Conservation (phyloP, 306 rosid genomes). For the Astragalus membranaceus region DNA sequence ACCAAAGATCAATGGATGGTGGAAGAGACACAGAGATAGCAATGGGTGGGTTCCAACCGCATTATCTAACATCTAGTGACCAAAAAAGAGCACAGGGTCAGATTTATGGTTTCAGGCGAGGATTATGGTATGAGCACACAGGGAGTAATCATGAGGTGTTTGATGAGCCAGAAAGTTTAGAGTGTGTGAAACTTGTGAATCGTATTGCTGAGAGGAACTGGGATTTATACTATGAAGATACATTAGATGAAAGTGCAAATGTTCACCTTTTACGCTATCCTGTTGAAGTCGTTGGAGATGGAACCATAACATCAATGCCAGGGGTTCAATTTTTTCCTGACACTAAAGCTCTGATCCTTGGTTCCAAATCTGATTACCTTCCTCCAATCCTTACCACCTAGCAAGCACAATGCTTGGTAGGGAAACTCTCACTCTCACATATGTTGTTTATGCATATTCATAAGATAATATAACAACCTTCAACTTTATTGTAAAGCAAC, state of each 20-base stretch:
- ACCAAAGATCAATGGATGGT: conserved; percentile 84
- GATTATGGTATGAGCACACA: conserved; percentile 67
- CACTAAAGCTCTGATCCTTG: conserved; percentile 32
- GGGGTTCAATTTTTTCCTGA: conserved; percentile 32
- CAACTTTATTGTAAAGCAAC: not conserved
- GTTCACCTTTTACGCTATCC: conserved; percentile 29
- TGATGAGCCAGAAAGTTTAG: conserved; percentile 9
- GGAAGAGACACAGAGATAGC: conserved; percentile 87
- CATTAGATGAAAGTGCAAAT: not conserved
- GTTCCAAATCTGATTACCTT: conserved; percentile 14
- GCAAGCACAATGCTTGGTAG: not conserved
- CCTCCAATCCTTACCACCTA: conserved; percentile 42
- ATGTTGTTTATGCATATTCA: not conserved
- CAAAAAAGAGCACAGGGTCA: conserved; percentile 33
- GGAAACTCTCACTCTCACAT: too few species aligned
- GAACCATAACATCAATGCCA: not conserved
- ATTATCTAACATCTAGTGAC: conserved; percentile 26
- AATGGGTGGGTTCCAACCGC: conserved; percentile 80
- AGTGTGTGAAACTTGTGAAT: conserved; percentile 19
- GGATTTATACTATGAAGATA: conserved; percentile 14
- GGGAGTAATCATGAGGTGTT: not conserved
- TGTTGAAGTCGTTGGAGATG: conserved; percentile 6
- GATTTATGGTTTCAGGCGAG: conserved; percentile 46
- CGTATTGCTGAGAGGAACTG: conserved; percentile 4
- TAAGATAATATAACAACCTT: not conserved